Evolutionary conservation across 495 filamentous ascomycete species (phyloP).

Genomic region (Lepidopterella palustris): DNA sequence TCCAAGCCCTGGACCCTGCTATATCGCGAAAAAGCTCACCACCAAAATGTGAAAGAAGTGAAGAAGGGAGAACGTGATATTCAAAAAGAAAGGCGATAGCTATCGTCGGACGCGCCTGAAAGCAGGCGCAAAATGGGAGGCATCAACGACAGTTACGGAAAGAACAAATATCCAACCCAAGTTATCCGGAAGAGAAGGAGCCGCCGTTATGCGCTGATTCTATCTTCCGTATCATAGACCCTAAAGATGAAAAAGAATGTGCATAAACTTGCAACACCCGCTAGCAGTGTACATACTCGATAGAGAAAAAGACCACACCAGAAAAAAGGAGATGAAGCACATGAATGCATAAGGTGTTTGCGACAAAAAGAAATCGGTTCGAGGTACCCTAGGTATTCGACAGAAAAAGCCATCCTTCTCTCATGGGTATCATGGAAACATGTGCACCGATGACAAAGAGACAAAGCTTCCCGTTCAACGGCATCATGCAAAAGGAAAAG

Average conservation of each 20-base stretch:
- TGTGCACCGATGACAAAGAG: constrained; percentile 20
- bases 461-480: constrained; percentile 9
- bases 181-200: too few relatives aligned
- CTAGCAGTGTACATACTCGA: background rate
- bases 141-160: background rate
- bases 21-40: background rate
- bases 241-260: background rate
- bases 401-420: constrained; percentile 21
- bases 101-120: background rate
- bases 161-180: background rate
- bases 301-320: background rate
- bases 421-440: constrained; percentile 25
- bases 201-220: background rate
- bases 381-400: background rate
- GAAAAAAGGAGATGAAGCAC: background rate
- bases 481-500: constrained; percentile 4
- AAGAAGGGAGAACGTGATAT: background rate
- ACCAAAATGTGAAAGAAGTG: background rate
- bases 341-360: background rate
- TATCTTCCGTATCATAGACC: background rate
- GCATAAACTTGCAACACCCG: background rate
- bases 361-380: background rate
- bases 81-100: background rate
- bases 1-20: background rate
- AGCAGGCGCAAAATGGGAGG: background rate